Evolutionary conservation across 768 basidiomycete genomes (phyloP), one percentile per base, ranked within the genome.

Genomic region (Cystofilobasidium capitatum): DNA sequence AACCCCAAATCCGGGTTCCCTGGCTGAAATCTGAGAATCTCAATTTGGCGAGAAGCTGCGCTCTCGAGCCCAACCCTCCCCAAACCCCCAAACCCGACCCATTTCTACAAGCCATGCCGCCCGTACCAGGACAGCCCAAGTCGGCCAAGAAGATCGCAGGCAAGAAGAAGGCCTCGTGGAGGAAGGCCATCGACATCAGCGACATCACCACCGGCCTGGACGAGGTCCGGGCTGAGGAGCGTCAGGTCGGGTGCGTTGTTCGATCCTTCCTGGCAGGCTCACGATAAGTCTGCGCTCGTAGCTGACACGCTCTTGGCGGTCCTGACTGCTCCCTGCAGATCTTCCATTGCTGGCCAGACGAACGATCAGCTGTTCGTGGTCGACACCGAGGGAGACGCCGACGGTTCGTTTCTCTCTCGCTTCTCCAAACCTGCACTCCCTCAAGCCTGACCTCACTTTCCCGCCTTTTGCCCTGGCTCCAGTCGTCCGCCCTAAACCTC

Each of bases 131-230:
- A 20, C 79, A 78, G 20, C 80, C 80, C 20, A 71, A 78, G 29
- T 76, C 77, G 66, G 70, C 73, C 24, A 71, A 73, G 16, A 91
- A 93, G 76, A 76, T 84, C 0, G 88, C 86, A 72, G 80, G 91
- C 66, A 94, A 91, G 76, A 89, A 91, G n/a, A 94, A 94, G 76
- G 84, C 83, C 65, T 85, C 91, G 57, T 94, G 92, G 92, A 79
- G 92, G 75, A 94, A 96, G 79, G 89, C 96, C 76, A 86, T 94
- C 62, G 85, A 94, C 75, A 82, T 94, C 59, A 83, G 84, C 31
- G 85, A 85, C 59, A 85, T 92, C 24, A 91, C 93, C 72, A 79
- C 81, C 57, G 85, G 84, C 2, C 73, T 93, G 70, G 91, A 93
- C 76, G 82, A 80, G 66, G 79, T 88, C 69, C 80, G 91, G 63